Evolutionary conservation across 2,329 filamentous ascomycete genomes (phyloP).

Genomic region (Aspergillus sp.): DNA sequence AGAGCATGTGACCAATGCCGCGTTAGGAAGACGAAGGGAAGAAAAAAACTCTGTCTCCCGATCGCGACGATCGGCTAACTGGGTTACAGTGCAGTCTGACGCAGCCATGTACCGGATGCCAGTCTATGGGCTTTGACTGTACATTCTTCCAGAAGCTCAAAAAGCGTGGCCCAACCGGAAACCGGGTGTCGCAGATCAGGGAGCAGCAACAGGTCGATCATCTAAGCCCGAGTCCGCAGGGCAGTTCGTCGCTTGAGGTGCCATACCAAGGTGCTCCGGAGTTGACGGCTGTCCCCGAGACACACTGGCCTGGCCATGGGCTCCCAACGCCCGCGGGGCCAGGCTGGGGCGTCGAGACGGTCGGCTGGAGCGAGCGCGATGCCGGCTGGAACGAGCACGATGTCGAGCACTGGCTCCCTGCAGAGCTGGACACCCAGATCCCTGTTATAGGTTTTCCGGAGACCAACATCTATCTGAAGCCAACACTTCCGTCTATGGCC

Average conservation of each 20-base stretch:
- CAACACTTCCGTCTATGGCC: constrained; percentile 26
- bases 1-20: constrained; percentile 37
- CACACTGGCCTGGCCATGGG: constrained; percentile 13
- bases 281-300: constrained; percentile 13
- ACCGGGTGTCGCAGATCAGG: constrained; percentile 31
- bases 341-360: constrained; percentile 14
- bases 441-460: constrained; percentile 25
- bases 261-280: constrained; percentile 14
- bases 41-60: background rate
- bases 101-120: constrained; percentile 30
- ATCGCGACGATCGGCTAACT: constrained; percentile 2
- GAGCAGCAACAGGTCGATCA: constrained; percentile 23
- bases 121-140: constrained; percentile 31
- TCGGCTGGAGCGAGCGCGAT: constrained; percentile 13
- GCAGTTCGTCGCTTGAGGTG: constrained; percentile 8
- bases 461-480: constrained; percentile 27
- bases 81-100: constrained; percentile 29
- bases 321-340: constrained; percentile 10
- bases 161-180: constrained; percentile 31
- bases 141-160: constrained; percentile 35
- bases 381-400: constrained; percentile 21
- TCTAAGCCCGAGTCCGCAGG: constrained; percentile 10
- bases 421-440: constrained; percentile 25
- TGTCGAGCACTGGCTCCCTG: constrained; percentile 27
- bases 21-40: constrained; percentile 30